Evolutionary conservation across 352 stramenopile species (phyloP).

Genomic region (Globisporangium cederbergense): DNA sequence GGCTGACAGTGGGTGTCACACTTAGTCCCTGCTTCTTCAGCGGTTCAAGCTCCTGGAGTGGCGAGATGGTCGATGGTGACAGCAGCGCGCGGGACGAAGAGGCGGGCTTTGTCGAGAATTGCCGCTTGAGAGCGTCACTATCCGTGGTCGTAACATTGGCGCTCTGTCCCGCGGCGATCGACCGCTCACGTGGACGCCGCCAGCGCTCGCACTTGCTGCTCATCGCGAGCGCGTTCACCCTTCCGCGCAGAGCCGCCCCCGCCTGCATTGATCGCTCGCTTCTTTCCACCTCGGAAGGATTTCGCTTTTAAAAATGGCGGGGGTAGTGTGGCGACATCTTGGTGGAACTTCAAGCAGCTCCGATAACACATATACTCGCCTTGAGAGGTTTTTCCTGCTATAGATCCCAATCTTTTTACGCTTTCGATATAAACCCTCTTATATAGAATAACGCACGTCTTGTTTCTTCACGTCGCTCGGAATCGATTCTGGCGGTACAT

Average conservation of each 20-base stretch:
- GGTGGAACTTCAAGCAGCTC: conserved; percentile 7
- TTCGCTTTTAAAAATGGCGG: conserved; percentile 3
- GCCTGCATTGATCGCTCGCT: conserved; percentile 7
- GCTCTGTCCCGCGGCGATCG: not conserved
- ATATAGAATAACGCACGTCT: too few species aligned
- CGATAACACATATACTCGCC: too few species aligned
- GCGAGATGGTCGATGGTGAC: not conserved
- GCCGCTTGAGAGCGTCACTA: not conserved
- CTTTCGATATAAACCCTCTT: too few species aligned
- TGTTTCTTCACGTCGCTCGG: not conserved
- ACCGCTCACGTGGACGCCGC: not conserved
- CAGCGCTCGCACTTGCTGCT: conserved; percentile 7
- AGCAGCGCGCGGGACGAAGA: not conserved
- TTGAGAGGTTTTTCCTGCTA: too few species aligned
- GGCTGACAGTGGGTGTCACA: not conserved
- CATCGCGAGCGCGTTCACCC: conserved; percentile 4
- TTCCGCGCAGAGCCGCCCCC: conserved; percentile 10
- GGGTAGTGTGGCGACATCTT: not conserved
- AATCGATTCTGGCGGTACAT: conserved; percentile 5
- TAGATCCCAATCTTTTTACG: too few species aligned
- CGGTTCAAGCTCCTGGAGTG: not conserved
- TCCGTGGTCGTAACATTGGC: not conserved
- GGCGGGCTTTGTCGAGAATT: not conserved
- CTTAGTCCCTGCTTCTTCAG: not conserved
- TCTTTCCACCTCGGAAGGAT: not conserved